These are phyloP conservation scores for Ustilago tritici DNA, from an alignment of 1,284 basidiomycete species.

Conservation along the genomic window DNA sequence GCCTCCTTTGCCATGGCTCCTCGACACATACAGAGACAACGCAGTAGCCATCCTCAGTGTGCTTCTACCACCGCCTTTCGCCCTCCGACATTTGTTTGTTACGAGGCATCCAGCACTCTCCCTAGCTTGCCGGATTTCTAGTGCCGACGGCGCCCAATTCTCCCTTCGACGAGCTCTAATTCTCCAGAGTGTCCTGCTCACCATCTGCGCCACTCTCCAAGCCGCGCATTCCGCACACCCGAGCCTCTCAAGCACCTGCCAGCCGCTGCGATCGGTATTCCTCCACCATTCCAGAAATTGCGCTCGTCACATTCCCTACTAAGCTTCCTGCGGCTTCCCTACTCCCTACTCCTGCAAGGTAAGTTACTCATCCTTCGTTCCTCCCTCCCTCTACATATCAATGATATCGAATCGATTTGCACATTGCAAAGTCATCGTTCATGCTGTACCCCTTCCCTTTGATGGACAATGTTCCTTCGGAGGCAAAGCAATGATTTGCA, in stretches of 20 bases:
- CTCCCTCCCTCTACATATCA: background rate
- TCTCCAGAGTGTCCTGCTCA: slow-evolving; percentile 13
- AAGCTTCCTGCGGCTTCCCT: slow-evolving; percentile 23
- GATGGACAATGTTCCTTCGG: slow-evolving; percentile 7
- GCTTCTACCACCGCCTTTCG: slow-evolving; percentile 2
- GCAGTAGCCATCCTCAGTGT: slow-evolving; percentile 14
- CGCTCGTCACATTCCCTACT: slow-evolving; percentile 41
- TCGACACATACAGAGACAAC: slow-evolving; percentile 3
- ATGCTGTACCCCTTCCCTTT: background rate
- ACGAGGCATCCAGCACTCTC: slow-evolving; percentile 18
- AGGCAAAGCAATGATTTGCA: background rate
- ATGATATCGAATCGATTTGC: slow-evolving; percentile 7
- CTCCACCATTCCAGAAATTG: slow-evolving; percentile 34
- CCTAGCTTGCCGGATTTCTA: background rate
- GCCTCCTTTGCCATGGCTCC: slow-evolving; percentile 1
- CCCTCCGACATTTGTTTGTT: slow-evolving; percentile 42
- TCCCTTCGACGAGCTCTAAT: slow-evolving; percentile 34
- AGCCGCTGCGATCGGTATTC: slow-evolving; percentile 43
- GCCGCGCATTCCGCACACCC: slow-evolving; percentile 41
- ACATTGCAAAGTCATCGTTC: background rate
- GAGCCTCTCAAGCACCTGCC: slow-evolving; percentile 27
- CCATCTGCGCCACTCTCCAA: slow-evolving; percentile 20
- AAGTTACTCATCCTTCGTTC: slow-evolving; percentile 10
- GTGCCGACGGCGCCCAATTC: background rate
- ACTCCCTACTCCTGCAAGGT: slow-evolving; percentile 25